Base-by-base conservation (phyloP, 2,329 filamentous ascomycete species). In the Sporothrix phasma region DNA sequence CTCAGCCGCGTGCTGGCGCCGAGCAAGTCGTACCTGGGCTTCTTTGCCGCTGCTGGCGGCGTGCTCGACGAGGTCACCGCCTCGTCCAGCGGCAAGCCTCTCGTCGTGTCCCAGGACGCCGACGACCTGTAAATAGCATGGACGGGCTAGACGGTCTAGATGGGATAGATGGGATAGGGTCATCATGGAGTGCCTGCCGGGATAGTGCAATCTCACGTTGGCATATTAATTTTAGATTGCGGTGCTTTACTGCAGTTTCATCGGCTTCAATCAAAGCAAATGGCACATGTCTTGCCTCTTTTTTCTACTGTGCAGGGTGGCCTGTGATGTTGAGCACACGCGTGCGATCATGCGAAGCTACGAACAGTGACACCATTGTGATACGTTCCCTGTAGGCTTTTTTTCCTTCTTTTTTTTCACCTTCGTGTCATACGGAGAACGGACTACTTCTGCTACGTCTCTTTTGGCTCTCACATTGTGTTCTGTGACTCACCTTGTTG, bases 11-110 rank as follows among this genome's bases (percentile, higher is more conserved):
- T 94, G 2, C 77, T 95, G 67, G 79, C 84, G 59, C 90, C 90
- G 0, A 88, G 84, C 71, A 85, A 85, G 72, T 86, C 89, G 1
- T 94, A 90, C 76, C 80, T 96, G 24, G 92, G 92, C 54, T 92
- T 96, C 73, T 83, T 96, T 54, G 91, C 92, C 37, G 89, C 91
- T 2, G 85, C 85, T 61, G 83, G 87, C 1, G 88, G 88, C 15
- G 82, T 86, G 71, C 76, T 93, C 54, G 83, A 80, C 29, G 64
- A 73, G 58, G 70, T 79, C 34, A 71, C 72, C 39, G 71, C 69
- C 43, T 72, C 75, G 65, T 64, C 62, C 49, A 63, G 60, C 62
- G 65, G 67, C 65, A 63, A 62, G 65, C 26, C 59, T 8, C n/a
- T 61, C 13, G 59, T 51, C 5, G 59, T 41, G 54, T 22, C 54